Percentiles rank a stretch among this genome's conserved stretches.
These are phyloP conservation scores for Colletotrichum falcatum DNA, from an alignment of 2,329 filamentous ascomycete genomes.

Conservation along the genomic window DNA sequence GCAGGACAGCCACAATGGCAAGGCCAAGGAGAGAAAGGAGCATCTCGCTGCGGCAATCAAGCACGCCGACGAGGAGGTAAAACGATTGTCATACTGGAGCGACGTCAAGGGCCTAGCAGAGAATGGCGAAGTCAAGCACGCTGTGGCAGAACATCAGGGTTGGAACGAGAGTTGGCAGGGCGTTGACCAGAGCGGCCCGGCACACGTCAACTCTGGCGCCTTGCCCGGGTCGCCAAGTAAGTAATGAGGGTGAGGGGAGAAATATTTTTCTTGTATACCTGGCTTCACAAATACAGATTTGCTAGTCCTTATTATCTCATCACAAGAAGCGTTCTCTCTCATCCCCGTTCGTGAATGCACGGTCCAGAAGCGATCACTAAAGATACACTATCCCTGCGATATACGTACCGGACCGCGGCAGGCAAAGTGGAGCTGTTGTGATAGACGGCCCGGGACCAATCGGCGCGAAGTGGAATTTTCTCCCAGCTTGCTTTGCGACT, in stretches of 20 bases:
- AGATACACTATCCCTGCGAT: not conserved
- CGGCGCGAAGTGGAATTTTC: slow-evolving; percentile 40
- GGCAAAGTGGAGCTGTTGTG: slow-evolving; percentile 5
- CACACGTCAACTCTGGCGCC: slow-evolving; percentile 48
- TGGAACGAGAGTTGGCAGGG: slow-evolving; percentile 63
- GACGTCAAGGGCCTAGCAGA: slow-evolving; percentile 79
- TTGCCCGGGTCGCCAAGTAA: slow-evolving; percentile 28
- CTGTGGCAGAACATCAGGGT: slow-evolving; percentile 56
- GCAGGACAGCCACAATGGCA: slow-evolving; percentile 50
- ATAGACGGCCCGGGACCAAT: slow-evolving; percentile 25
- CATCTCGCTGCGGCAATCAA: slow-evolving; percentile 80
- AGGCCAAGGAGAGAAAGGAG: slow-evolving; percentile 62
- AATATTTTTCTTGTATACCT: slow-evolving; percentile 42
- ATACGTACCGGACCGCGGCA: not conserved
- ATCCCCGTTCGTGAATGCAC: not conserved
- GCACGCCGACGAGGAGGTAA: slow-evolving; percentile 84
- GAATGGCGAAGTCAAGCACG: slow-evolving; percentile 59
- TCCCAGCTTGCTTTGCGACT: slow-evolving; percentile 10
- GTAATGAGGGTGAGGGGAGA: slow-evolving; percentile 7
- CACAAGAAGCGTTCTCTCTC: not conserved
- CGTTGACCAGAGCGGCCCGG: slow-evolving; percentile 65
- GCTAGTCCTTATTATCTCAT: not conserved
- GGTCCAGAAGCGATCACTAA: not conserved
- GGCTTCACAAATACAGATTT: slow-evolving; percentile 15
- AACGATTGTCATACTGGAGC: slow-evolving; percentile 87